Evolutionary conservation across 75 land plant genomes (phyloP).

Genomic region (Sequoiadendron giganteum): DNA sequence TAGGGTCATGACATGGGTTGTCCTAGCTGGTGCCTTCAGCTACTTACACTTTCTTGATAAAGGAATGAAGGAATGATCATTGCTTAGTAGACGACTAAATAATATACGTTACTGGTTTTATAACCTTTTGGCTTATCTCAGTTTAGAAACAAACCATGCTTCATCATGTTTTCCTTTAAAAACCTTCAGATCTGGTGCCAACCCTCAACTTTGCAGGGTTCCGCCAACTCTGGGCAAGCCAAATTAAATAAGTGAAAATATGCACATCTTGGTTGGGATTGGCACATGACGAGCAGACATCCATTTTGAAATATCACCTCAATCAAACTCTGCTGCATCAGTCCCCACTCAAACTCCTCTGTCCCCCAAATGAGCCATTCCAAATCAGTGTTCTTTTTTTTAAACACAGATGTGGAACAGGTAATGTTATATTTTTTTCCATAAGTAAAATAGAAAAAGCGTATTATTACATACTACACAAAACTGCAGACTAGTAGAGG

Average conservation of each 20-base stretch:
- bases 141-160: neutral
- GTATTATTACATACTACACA: too few relatives aligned
- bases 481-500: neutral
- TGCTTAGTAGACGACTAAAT: neutral
- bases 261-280: neutral
- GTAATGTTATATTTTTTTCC: too few relatives aligned
- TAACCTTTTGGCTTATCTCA: neutral
- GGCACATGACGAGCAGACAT: neutral
- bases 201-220: neutral
- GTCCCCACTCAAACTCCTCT: neutral
- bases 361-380: neutral
- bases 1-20: too few relatives aligned
- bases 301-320: neutral
- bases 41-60: neutral
- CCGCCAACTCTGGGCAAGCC: neutral
- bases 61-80: neutral
- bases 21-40: neutral
- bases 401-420: neutral
- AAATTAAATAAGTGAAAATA: neutral
- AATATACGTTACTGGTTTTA: neutral
- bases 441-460: neutral
- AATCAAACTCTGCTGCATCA: neutral
- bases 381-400: neutral
- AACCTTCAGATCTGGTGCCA: neutral
- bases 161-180: neutral